Conservation (phyloP, 345 rosid species). For the Chamaenerion angustifolium region DNA sequence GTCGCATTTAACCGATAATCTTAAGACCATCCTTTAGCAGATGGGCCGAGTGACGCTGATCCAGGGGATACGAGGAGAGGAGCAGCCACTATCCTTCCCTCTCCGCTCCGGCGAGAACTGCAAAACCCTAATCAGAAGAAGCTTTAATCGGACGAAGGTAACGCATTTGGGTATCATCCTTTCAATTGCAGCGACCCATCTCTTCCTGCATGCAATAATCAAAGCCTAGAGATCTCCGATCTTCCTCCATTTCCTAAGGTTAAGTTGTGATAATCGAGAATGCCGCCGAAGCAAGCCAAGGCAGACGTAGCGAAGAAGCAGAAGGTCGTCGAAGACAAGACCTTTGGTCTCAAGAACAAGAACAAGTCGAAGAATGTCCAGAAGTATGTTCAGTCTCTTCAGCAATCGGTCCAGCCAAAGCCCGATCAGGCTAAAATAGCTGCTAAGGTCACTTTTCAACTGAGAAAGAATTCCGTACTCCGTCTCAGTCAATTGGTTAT, state of each 20-base stretch:
- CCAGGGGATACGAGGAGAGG: no score
- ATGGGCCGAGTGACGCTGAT: no score
- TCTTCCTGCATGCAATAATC: not conserved
- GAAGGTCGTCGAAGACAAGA: slow-evolving; percentile 86
- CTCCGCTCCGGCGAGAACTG: slow-evolving; percentile 4
- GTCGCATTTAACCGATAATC: no score
- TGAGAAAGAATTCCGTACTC: not conserved
- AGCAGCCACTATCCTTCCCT: not conserved
- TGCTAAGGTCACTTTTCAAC: slow-evolving; percentile 40
- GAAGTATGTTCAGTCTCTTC: slow-evolving; percentile 75
- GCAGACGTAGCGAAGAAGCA: slow-evolving; percentile 86
- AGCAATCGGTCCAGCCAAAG: slow-evolving; percentile 73
- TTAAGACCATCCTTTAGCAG: no score
- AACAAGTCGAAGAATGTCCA: slow-evolving; percentile 94
- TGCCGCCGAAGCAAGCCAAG: slow-evolving; percentile 90
- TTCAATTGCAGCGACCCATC: not conserved
- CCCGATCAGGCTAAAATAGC: slow-evolving; percentile 50
- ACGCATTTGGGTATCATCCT: not conserved
- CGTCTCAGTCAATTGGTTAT: no score
- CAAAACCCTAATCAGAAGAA: slow-evolving; percentile 4
- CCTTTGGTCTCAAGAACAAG: slow-evolving; percentile 87
- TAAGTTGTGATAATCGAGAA: slow-evolving; percentile 4
- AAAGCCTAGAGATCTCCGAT: not conserved
- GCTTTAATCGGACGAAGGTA: not conserved
- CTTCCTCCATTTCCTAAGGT: not conserved